phyloP scores from a whole-genome alignment of 306 rosid genomes.

The Crotalaria pallida region DNA sequence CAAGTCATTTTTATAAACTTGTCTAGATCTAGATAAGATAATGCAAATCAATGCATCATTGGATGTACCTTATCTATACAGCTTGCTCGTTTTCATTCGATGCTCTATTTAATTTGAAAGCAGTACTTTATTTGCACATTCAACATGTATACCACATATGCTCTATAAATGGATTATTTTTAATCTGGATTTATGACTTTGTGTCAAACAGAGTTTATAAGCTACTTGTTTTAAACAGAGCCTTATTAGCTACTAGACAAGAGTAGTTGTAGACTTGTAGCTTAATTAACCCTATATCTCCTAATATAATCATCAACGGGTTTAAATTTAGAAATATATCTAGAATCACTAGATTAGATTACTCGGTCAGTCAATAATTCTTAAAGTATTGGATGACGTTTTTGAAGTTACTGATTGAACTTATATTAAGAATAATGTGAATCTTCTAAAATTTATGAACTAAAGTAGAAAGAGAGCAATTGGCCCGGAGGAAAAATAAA shows the following conservation, averaged over 20 bases:
- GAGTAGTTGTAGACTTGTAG: neutral
- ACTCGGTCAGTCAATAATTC: no score
- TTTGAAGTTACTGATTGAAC: no score
- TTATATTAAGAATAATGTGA: no score
- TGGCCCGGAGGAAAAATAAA: neutral
- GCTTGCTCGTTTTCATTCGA: neutral
- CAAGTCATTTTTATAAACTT: neutral
- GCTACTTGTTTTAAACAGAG: no score
- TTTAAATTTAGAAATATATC: neutral
- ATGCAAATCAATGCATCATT: neutral
- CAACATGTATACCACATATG: neutral
- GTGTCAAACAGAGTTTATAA: no score
- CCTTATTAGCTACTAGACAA: neutral
- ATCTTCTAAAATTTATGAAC: neutral
- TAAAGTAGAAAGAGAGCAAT: neutral
- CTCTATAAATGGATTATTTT: no score
- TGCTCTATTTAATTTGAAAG: neutral
- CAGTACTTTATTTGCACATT: neutral
- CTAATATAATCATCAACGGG: neutral
- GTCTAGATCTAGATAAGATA: neutral
- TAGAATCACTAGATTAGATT: no score
- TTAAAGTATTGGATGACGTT: no score
- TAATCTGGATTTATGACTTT: no score
- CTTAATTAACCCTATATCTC: neutral
- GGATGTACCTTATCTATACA: neutral